Evolutionary conservation across 1,139 yeast genomes (phyloP).

Genomic region (Keqinozyma sinolaborantium): DNA sequence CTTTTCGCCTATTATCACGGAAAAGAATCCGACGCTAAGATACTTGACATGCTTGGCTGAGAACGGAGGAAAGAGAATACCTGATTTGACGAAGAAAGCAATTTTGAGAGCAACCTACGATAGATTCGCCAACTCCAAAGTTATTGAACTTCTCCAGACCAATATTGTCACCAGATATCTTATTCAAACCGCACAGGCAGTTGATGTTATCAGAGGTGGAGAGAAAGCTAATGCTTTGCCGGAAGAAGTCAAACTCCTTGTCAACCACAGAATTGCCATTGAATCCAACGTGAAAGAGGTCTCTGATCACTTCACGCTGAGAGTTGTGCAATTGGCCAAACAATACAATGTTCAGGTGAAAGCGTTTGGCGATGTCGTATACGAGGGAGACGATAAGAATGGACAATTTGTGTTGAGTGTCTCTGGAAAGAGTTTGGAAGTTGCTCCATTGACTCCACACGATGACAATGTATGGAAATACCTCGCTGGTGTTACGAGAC

Average conservation of each 20-base stretch:
- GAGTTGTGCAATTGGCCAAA: constrained; percentile 25
- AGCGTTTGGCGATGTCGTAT: constrained; percentile 18
- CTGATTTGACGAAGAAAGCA: constrained; percentile 18
- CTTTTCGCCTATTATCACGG: constrained; percentile 26
- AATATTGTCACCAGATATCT: constrained; percentile 21
- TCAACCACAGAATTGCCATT: constrained; percentile 34
- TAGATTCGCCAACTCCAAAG: constrained; percentile 25
- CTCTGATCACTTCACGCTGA: constrained; percentile 17
- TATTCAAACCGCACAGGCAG: constrained; percentile 34
- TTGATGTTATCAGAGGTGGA: constrained; percentile 35
- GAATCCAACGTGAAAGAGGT: constrained; percentile 22
- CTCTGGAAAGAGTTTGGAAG: constrained; percentile 17
- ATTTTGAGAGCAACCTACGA: constrained; percentile 34
- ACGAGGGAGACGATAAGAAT: constrained; percentile 11
- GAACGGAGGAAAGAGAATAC: constrained; percentile 20
- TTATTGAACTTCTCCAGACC: constrained; percentile 15
- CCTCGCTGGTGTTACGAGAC: constrained; percentile 41
- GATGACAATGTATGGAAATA: constrained; percentile 38
- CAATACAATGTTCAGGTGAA: constrained; percentile 23
- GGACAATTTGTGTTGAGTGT: constrained; percentile 23
- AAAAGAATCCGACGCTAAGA: constrained; percentile 25
- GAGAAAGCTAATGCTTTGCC: constrained; percentile 42
- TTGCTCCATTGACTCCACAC: constrained; percentile 37
- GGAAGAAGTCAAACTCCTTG: constrained; percentile 26
- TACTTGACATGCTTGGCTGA: constrained; percentile 27